Evolutionary conservation across 2,329 filamentous ascomycete genomes (phyloP), one percentile per base, ranked within the genome.

Genomic region (Seiridium cupressi): DNA sequence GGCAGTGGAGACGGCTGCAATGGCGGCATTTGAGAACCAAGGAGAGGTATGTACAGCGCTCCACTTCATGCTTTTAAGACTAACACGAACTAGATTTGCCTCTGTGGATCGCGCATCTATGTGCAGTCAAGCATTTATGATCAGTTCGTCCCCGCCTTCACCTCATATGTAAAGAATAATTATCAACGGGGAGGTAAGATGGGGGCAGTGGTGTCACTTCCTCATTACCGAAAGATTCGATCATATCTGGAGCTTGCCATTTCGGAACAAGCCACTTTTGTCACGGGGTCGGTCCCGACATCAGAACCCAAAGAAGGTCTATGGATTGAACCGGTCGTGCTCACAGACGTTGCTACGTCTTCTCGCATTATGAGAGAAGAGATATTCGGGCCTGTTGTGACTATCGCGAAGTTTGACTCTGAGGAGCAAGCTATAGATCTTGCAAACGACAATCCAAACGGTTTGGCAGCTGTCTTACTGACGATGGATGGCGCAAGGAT

Each of bases 61-160:
- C 2, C 18, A 26, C 5, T n/a, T 31, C 13, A 42, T 55, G 56
- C 6, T 31, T 1, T 10, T 47, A 13, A 44, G 8, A 11, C 49
- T 53, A n/a, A 53, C 32, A 2, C 10, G 18, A 18, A 2, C 4
- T 38, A 68, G 66, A 72, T 74, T 18, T 74, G 72, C 51, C 67
- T 73, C 3, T 72, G 71, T 49, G 72, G 72, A 2, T 82, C 79
- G 3, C 76, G 82, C 35, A 76, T 86, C 38, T 75, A 84, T 26
- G 82, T 85, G 18, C 81, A 85, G 59, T 77, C 77, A 51, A 68
- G 67, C 32, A 73, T 78, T 18, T 78, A 81, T 59, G 81, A 84
- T 26, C 77, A 64, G 0, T 73, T 73, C 35, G 64, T 72, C 1
- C 32, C 53, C 1, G 58, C 63, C 1, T 69, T 70, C 18, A 62